Evolutionary conservation across 2,329 filamentous ascomycete genomes (phyloP).

Genomic region (Neopestalotiopsis rosae): DNA sequence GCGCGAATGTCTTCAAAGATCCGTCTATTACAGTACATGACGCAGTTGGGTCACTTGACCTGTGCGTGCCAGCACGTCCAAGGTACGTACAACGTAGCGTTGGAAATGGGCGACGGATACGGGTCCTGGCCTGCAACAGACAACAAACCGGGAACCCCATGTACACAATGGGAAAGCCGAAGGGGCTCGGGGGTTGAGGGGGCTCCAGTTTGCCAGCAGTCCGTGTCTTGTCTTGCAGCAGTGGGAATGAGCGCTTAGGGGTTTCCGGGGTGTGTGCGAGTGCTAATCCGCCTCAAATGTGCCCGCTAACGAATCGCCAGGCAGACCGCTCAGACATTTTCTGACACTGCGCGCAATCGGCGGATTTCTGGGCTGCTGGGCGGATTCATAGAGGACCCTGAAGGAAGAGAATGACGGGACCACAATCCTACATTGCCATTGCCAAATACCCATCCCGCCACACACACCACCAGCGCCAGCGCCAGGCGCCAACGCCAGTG

Average conservation of each 20-base stretch:
- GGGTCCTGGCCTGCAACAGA: background rate
- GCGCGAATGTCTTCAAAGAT: background rate
- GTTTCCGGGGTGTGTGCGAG: background rate
- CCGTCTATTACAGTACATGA: slow-evolving; percentile 2
- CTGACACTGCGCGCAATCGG: background rate
- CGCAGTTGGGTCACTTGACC: slow-evolving; percentile 10
- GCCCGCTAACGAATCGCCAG: background rate
- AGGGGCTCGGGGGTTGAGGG: background rate
- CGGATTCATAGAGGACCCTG: background rate
- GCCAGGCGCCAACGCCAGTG: background rate
- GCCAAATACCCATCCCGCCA: background rate
- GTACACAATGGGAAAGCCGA: background rate
- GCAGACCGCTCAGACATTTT: background rate
- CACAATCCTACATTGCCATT: background rate
- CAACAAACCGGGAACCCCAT: slow-evolving; percentile 8
- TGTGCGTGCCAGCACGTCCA: background rate
- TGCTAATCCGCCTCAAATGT: background rate
- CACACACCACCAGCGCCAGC: background rate
- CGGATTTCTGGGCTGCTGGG: background rate
- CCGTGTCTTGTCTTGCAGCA: background rate
- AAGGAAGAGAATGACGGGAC: background rate
- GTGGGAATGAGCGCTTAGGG: background rate
- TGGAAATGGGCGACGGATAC: slow-evolving; percentile 4
- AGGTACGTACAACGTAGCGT: background rate
- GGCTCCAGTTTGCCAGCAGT: background rate